Evolutionary conservation across 768 basidiomycete genomes (phyloP).

Genomic region (Mycena venus): DNA sequence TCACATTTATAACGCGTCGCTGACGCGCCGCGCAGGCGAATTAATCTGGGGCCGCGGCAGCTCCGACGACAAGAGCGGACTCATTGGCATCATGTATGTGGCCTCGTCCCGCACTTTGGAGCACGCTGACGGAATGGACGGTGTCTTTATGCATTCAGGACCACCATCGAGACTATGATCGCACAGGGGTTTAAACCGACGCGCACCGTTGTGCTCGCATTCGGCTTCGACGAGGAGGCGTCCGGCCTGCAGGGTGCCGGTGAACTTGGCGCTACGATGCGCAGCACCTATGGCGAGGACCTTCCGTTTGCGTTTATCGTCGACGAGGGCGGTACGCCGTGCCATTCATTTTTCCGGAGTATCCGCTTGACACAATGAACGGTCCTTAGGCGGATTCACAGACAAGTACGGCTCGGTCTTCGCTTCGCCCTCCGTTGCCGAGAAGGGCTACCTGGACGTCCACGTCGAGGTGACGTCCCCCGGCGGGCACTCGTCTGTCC

Average conservation of each 20-base stretch:
- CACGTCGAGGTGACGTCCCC: conserved; percentile 73
- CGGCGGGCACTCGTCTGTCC: conserved; percentile 91
- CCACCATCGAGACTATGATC: conserved; percentile 75
- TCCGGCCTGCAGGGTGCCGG: conserved; percentile 71
- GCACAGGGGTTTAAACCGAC: conserved; percentile 73
- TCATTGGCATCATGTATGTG: conserved; percentile 73
- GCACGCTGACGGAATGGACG: too few species aligned
- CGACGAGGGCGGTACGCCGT: conserved; percentile 89
- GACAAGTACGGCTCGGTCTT: conserved; percentile 67
- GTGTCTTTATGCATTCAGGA: too few species aligned
- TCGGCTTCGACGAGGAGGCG: conserved; percentile 85
- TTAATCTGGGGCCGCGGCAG: conserved; percentile 84
- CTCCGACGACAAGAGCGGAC: conserved; percentile 81
- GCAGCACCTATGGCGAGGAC: conserved; percentile 75
- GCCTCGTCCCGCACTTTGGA: too few species aligned
- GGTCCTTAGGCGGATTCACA: conserved; percentile 58
- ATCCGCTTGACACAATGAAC: not conserved
- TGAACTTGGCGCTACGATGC: conserved; percentile 60
- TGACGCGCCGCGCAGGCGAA: conserved; percentile 43
- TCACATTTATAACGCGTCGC: not conserved
- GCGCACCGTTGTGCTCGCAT: conserved; percentile 72
- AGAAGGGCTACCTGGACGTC: conserved; percentile 80
- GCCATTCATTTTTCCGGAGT: not conserved
- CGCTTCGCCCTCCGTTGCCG: conserved; percentile 74
- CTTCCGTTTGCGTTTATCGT: conserved; percentile 79